Percentiles rank a stretch among this genome's conserved stretches.
These are phyloP conservation scores for Iberis pinnata DNA, from an alignment of 345 rosid genomes.

Conservation along the genomic window DNA sequence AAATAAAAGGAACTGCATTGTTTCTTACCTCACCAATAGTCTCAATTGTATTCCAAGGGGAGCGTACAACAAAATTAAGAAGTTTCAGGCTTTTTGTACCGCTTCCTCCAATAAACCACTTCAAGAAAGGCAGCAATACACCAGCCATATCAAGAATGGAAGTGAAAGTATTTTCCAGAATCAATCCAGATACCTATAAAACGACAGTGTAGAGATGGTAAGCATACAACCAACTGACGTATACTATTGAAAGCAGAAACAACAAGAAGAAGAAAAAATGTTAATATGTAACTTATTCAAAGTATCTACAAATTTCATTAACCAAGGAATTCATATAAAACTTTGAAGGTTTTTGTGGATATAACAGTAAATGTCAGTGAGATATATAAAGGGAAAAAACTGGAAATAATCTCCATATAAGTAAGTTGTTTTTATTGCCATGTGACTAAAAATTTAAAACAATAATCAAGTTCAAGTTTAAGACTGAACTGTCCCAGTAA, in stretches of 20 bases:
- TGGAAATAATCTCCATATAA: not conserved
- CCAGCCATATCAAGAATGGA: slow-evolving; percentile 99
- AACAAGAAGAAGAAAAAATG: not conserved
- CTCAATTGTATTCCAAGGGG: slow-evolving; percentile 95
- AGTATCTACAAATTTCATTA: not conserved
- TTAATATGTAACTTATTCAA: not conserved
- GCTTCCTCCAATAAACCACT: slow-evolving; percentile 92
- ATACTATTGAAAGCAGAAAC: slow-evolving; percentile 2
- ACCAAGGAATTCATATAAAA: not conserved
- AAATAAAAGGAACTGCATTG: not conserved
- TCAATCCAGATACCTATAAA: slow-evolving; percentile 65
- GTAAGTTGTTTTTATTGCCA: not conserved
- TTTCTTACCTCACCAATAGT: slow-evolving; percentile 68
- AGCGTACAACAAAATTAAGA: slow-evolving; percentile 89
- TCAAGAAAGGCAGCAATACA: slow-evolving; percentile 79
- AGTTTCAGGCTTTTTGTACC: slow-evolving; percentile 66
- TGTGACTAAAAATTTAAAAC: not conserved
- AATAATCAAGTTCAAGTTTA: not conserved
- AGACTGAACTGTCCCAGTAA: not conserved
- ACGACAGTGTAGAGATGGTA: slow-evolving; percentile 7
- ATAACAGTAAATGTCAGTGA: not conserved
- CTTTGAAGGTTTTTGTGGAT: not conserved
- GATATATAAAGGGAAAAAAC: not conserved
- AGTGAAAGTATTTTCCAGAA: slow-evolving; percentile 93
- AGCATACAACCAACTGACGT: slow-evolving; percentile 2